Percentiles rank a stretch among this genome's conserved stretches.
Conservation (phyloP, 2,329 filamentous ascomycete genomes). For the Ascochyta lentis region DNA sequence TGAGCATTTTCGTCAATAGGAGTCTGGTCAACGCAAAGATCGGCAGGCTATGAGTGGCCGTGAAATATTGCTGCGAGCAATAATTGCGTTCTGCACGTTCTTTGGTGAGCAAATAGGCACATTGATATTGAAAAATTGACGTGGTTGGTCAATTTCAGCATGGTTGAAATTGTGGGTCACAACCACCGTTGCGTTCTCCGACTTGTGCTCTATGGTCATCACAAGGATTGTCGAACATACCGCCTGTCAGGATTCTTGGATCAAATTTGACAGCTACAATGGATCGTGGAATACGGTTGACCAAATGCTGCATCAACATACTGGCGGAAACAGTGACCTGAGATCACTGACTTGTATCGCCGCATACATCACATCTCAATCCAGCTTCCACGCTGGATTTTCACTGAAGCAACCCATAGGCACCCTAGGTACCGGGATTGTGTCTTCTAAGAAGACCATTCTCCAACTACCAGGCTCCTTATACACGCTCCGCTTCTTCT, state of each 20-base stretch:
- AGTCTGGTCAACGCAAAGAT: not conserved
- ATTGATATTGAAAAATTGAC: not conserved
- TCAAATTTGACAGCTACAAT: not conserved
- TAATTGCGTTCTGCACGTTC: too few relatives aligned
- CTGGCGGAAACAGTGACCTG: not conserved
- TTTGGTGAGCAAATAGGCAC: too few relatives aligned
- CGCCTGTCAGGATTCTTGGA: not conserved
- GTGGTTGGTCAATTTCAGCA: too few relatives aligned
- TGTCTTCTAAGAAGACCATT: constrained; percentile 18
- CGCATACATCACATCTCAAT: not conserved
- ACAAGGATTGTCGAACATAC: too few relatives aligned
- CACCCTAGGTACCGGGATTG: constrained; percentile 7
- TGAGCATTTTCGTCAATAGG: too few relatives aligned
- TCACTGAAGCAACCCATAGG: constrained; percentile 8
- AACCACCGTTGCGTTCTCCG: not conserved
- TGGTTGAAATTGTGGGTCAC: not conserved
- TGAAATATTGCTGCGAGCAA: too few relatives aligned
- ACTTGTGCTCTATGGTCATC: not conserved
- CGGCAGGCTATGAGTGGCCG: not conserved
- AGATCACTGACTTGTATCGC: not conserved
- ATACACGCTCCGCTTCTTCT: constrained; percentile 14
- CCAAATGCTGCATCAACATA: not conserved
- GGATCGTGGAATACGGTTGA: not conserved
- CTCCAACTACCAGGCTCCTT: constrained; percentile 17
- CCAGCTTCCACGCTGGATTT: constrained; percentile 9